Conservation (phyloP, 2,329 filamentous ascomycete species). For the Aspergillus ochraceoroseus region DNA sequence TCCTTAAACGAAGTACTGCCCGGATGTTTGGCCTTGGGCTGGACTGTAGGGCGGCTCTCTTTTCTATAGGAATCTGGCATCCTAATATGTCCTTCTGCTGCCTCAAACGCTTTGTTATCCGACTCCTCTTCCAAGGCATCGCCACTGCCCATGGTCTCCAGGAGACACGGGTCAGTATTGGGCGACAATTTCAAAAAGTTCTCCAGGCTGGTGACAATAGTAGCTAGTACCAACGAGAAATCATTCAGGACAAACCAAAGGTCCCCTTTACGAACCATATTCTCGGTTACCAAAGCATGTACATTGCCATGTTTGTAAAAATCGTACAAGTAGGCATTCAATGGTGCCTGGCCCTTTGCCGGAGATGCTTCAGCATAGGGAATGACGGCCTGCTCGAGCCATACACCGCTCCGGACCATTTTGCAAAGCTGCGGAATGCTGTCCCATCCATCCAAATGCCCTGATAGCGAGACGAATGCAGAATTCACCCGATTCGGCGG, state of each 20-base stretch:
- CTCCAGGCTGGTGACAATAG: constrained; percentile 33
- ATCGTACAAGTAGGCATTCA: constrained; percentile 56
- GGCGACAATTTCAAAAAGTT: constrained; percentile 29
- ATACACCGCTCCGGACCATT: constrained; percentile 62
- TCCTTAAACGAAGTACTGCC: no score
- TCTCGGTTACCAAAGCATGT: constrained; percentile 56
- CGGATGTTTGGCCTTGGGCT: no score
- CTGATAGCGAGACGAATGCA: constrained; percentile 66
- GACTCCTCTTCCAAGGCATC: constrained; percentile 24
- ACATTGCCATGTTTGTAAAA: constrained; percentile 71
- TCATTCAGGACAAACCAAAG: constrained; percentile 70
- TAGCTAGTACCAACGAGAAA: constrained; percentile 50
- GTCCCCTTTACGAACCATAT: constrained; percentile 61
- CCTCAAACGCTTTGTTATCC: constrained; percentile 15
- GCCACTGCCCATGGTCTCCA: constrained; percentile 29
- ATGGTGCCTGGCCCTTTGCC: constrained; percentile 46
- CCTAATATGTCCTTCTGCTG: no score
- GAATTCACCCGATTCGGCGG: constrained; percentile 50
- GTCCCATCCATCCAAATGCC: constrained; percentile 58
- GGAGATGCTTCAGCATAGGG: constrained; percentile 62
- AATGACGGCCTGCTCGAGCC: constrained; percentile 68
- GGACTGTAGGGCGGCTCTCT: not conserved
- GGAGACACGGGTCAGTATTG: constrained; percentile 12
- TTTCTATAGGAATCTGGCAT: no score
- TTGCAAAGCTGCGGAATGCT: constrained; percentile 64